Evolutionary conservation across 106 monocot genomes (phyloP).

Genomic region (Acorus calamus): DNA sequence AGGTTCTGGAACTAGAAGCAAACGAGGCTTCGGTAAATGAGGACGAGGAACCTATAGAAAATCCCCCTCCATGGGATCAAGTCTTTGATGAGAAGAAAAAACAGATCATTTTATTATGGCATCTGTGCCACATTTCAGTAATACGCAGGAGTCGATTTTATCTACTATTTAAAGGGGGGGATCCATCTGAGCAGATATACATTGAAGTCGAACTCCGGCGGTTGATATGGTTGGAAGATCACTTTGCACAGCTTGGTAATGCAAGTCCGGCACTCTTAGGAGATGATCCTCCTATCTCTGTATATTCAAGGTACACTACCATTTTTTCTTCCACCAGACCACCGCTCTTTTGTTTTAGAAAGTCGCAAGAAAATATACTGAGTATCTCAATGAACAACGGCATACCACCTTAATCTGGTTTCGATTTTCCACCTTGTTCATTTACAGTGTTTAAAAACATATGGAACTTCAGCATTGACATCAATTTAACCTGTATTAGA

Average conservation of each 20-base stretch:
- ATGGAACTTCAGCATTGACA: too few species aligned
- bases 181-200: slow-evolving; percentile 89
- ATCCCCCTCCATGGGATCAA: slow-evolving; percentile 39
- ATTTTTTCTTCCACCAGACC: background rate
- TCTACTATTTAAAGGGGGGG: slow-evolving; percentile 64
- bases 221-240: slow-evolving; percentile 70
- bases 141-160: slow-evolving; percentile 90
- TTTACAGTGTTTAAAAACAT: too few species aligned
- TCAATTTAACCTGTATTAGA: too few species aligned
- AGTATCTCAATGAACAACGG: too few species aligned
- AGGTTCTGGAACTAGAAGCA: slow-evolving; percentile 91
- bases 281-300: slow-evolving; percentile 51
- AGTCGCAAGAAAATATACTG: too few species aligned
- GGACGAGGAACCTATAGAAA: slow-evolving; percentile 23
- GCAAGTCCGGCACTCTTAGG: slow-evolving; percentile 44
- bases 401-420: too few species aligned
- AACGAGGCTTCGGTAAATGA: slow-evolving; percentile 41
- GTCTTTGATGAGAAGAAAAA: slow-evolving; percentile 64
- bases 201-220: slow-evolving; percentile 87
- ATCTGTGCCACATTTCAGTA: slow-evolving; percentile 81
- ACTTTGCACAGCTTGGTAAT: slow-evolving; percentile 46
- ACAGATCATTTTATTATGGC: slow-evolving; percentile 77
- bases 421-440: too few species aligned
- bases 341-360: too few species aligned
- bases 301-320: slow-evolving; percentile 48